Base-by-base conservation (phyloP, 129 eudicot species). In the Gnaphalium uliginosum region DNA sequence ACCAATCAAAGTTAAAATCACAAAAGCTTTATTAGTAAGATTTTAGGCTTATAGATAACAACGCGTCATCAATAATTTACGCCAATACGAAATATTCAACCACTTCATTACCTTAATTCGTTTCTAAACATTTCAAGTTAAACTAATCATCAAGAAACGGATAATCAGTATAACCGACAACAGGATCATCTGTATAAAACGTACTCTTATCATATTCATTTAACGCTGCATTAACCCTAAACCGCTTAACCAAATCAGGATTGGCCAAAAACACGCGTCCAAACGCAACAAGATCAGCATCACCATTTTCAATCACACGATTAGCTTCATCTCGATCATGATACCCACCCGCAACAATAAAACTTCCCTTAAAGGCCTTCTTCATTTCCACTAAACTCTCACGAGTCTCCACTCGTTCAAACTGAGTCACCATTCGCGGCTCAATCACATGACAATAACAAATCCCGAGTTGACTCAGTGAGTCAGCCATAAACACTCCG, bases 331-430 rank as follows among this genome's bases (percentile, higher is more conserved):
- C 86, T 57, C 78, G 66, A 25, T 72, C 48, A 23, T 79, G 58
- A 69, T 82, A 82, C 39, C 85, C 86, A 10, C 86, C 86, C 21
- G 83, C 85, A 37, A 85, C 88, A 0, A 85, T 78, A 54, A 85
- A 81, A 8, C 81, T 69, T 22, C 84, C 86, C 4, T 54, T 32
- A 37, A 78, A 81, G 41, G 81, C 81, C 72, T 70, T 75, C 69
- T 86, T 79, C 86, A 81, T 85, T 1, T 83, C 56, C 25, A 5
- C 14, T 60, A 85, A 67, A 59, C 75, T 70, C n/a, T 74, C 18
- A 4, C 58, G 56, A 4, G 83, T 78, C 60, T 85, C 79, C 6
- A 8, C 76, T 48, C 21, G 81, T 58, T 81, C 83, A 29, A 75
- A 64, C 71, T 75, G 73, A 27, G 76, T 78, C 64, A 81, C 78